Evolutionary conservation across 768 basidiomycete genomes (phyloP).

Genomic region (Pleurotus citrinopileatus): DNA sequence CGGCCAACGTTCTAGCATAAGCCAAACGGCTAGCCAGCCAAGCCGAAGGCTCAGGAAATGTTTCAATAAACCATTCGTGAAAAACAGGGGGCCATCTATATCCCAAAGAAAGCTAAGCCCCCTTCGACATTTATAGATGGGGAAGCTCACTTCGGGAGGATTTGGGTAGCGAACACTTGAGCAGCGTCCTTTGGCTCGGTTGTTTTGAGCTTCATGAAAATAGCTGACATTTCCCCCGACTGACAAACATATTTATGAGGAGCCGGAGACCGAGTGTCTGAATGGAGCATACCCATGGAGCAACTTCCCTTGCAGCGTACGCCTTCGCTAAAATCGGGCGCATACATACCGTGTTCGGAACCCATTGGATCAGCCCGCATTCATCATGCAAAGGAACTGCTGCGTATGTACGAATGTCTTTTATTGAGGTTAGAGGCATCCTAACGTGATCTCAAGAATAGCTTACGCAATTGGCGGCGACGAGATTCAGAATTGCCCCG

Average conservation of each 20-base stretch:
- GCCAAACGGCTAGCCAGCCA: conserved; percentile 89
- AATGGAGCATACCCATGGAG: conserved; percentile 32
- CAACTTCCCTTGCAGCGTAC: conserved; percentile 52
- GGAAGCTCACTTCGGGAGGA: conserved; percentile 62
- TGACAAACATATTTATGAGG: too few relatives aligned
- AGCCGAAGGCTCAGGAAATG: conserved; percentile 93
- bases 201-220: conserved; percentile 51
- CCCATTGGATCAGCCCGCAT: conserved; percentile 99
- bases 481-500: conserved; percentile 94
- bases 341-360: conserved; percentile 85
- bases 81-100: conserved; percentile 82
- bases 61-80: conserved; percentile 96
- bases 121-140: not conserved
- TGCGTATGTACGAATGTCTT: conserved; percentile 96
- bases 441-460: not conserved
- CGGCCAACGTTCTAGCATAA: conserved; percentile 88
- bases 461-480: conserved; percentile 77
- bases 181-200: conserved; percentile 46
- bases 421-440: not conserved
- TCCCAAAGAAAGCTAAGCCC: not conserved
- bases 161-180: conserved; percentile 45
- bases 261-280: too few relatives aligned
- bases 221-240: conserved; percentile 42
- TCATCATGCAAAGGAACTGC: conserved; percentile 98
- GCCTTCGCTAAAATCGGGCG: conserved; percentile 68